A percentile compares a stretch with the other conserved stretches of the same genome.
Evolutionary conservation across 1,139 yeast genomes (phyloP).

Genomic region (Sugiyamaella novakii): DNA sequence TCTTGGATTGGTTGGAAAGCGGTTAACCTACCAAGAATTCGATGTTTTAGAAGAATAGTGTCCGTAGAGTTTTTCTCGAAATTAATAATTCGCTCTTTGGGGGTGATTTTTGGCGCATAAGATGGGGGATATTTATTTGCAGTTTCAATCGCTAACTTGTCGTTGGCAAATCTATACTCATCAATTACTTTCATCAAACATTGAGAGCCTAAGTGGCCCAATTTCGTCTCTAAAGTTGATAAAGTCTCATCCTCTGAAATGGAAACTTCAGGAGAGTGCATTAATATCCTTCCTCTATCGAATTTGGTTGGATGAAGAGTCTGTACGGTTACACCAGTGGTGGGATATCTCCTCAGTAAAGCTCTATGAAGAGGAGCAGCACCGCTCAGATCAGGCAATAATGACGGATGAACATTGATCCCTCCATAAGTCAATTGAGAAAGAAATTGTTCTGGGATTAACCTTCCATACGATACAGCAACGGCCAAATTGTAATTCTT

Average conservation of each 20-base stretch:
- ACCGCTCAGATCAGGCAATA: slow-evolving; percentile 81
- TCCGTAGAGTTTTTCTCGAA: slow-evolving; percentile 50
- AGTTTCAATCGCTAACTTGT: slow-evolving; percentile 11
- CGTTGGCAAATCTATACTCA: slow-evolving; percentile 41
- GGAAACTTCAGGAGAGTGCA: slow-evolving; percentile 53
- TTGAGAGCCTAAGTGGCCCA: slow-evolving; percentile 63
- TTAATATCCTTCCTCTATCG: slow-evolving; percentile 73
- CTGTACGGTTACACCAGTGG: slow-evolving; percentile 87
- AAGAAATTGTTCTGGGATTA: slow-evolving; percentile 69
- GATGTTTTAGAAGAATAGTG: slow-evolving; percentile 49
- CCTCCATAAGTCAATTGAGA: slow-evolving; percentile 60
- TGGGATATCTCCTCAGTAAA: slow-evolving; percentile 59
- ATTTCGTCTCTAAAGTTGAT: slow-evolving; percentile 46
- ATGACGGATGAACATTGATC: slow-evolving; percentile 88
- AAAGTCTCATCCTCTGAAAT: slow-evolving; percentile 50
- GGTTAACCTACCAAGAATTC: slow-evolving; percentile 63
- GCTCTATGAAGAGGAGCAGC: slow-evolving; percentile 90
- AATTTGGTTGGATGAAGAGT: slow-evolving; percentile 85
- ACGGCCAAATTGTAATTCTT: slow-evolving; percentile 61
- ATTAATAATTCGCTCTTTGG: slow-evolving; percentile 47
- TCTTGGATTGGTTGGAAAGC: slow-evolving; percentile 47
- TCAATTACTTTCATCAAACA: slow-evolving; percentile 53
- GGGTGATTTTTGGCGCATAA: slow-evolving; percentile 58
- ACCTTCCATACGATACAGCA: slow-evolving; percentile 86
- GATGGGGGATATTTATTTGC: slow-evolving; percentile 45